Base-by-base conservation (phyloP, 2,329 filamentous ascomycete species). In the Boeremia lycopersici region DNA sequence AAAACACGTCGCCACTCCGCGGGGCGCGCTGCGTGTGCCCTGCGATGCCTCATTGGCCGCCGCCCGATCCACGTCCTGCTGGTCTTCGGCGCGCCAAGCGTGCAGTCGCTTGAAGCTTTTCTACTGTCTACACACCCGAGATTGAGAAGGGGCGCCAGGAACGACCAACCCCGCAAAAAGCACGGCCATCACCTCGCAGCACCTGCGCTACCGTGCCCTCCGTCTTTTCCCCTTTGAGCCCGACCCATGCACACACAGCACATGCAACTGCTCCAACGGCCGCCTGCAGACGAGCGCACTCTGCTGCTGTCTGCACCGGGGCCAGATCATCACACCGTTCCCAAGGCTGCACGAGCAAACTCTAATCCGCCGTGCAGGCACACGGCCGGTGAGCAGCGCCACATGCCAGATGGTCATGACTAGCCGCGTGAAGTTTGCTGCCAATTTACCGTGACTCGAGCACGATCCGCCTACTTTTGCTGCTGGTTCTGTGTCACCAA, bases 231-330 rank as follows among this genome's bases (percentile, higher is more conserved):
- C 30, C 28, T 44, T 53, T 19, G 51, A 48, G 51, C 44, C 44
- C 51, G 51, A 48, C 39, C 44, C 44, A 23, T 48, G 19, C 19
- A 23, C 19, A 23, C n/a, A n/a, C n/a, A n/a, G n/a, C n/a, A n/a
- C 19, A 23, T 23, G 51, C 51, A 48, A 39, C 51, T 53, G 44
- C 51, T 38, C 13, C 48, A 43, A 53, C 50, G 50, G 44, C 43
- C 50, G 44, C 38, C 43, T 53, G 49, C 49, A 42, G 29, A 41
- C 29, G 17, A 35, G 25, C 31, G 39, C 39, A 31, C 29, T 40
- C 44, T 43, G 34, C 51, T 53, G 44, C 36, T 48, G 33, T 33
- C 28, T 10, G 34, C 33, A 34, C 23, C 38, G n/a, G 33, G 19
- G 12, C 35, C 30, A 42, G 25, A 36, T 38, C 40, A 31, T 51